Conservation (phyloP, 108 stramenopile species). For the Stephanodiscus minutulus region DNA sequence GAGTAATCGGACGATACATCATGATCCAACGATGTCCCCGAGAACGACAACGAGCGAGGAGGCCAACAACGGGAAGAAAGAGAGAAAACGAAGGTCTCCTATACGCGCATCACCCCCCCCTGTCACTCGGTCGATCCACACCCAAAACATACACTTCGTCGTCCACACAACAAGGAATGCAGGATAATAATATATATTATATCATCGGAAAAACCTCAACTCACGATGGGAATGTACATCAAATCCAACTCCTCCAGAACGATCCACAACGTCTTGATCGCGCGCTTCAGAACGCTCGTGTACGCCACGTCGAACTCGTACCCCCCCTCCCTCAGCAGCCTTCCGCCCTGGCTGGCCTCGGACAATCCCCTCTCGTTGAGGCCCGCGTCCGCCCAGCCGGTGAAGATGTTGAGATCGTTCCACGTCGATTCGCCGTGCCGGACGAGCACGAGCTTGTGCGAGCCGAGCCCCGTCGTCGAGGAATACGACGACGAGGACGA, state of each 20-base stretch:
- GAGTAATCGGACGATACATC: too few species aligned
- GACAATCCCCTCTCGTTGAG: slow-evolving; percentile 82
- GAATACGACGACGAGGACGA: neutral
- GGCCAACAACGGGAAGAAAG: too few species aligned
- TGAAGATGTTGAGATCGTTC: slow-evolving; percentile 88
- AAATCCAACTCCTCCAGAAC: slow-evolving; percentile 86
- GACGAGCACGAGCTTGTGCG: slow-evolving; percentile 54
- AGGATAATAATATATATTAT: neutral
- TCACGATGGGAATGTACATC: slow-evolving; percentile 93
- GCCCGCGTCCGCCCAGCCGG: slow-evolving; percentile 95
- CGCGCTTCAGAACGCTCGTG: slow-evolving; percentile 95
- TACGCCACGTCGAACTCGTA: slow-evolving; percentile 90
- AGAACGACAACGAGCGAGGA: too few species aligned
- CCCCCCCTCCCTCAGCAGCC: slow-evolving; percentile 74
- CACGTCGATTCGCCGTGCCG: slow-evolving; percentile 98
- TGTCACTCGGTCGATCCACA: too few species aligned
- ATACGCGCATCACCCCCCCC: too few species aligned
- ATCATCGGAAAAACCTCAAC: too few species aligned
- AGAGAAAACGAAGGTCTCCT: too few species aligned
- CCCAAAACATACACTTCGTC: neutral
- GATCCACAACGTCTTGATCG: slow-evolving; percentile 89
- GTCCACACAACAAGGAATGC: neutral
- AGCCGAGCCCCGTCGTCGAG: slow-evolving; percentile 15
- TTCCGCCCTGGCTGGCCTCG: slow-evolving; percentile 88
- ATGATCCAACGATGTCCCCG: too few species aligned